Evolutionary conservation across 2,329 filamentous ascomycete species (phyloP).

Genomic region (Talaromyces piceae): DNA sequence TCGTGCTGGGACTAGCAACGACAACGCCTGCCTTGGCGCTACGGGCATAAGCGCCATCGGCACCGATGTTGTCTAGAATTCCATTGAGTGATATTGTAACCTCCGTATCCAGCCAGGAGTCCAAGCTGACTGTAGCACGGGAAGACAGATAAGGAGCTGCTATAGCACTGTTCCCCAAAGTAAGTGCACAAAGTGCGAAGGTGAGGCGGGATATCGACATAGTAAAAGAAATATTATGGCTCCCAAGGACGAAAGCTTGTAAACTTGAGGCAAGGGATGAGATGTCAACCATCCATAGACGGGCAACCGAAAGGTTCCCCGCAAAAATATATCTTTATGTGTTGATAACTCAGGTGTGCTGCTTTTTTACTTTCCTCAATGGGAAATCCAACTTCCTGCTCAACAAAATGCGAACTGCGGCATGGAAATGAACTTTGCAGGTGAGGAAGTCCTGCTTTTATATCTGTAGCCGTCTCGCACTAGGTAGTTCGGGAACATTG

Average conservation of each 20-base stretch:
- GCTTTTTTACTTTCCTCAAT: too few relatives aligned
- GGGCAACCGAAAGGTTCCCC: too few relatives aligned
- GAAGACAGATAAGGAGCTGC: slow-evolving; percentile 15
- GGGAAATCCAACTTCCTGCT: too few relatives aligned
- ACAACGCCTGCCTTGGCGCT: slow-evolving; percentile 46
- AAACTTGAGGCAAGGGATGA: neutral
- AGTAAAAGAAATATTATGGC: neutral
- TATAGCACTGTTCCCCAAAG: slow-evolving; percentile 14
- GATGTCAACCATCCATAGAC: too few relatives aligned
- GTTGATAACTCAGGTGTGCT: too few relatives aligned
- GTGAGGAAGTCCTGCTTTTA: too few relatives aligned
- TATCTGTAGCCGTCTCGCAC: too few relatives aligned
- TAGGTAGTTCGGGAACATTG: too few relatives aligned
- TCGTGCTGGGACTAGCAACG: slow-evolving; percentile 49
- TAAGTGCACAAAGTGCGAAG: slow-evolving; percentile 17
- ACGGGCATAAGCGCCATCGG: slow-evolving; percentile 41
- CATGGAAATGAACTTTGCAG: too few relatives aligned
- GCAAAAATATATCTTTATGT: too few relatives aligned
- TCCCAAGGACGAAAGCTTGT: too few relatives aligned
- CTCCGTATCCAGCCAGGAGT: slow-evolving; percentile 34
- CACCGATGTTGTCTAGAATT: slow-evolving; percentile 49
- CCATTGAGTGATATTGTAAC: slow-evolving; percentile 44
- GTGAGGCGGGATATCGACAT: slow-evolving; percentile 14
- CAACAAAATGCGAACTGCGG: too few relatives aligned
- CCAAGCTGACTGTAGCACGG: slow-evolving; percentile 16